A percentile compares a stretch with the other conserved stretches of the same genome.
Evolutionary conservation across 2,329 filamentous ascomycete species (phyloP).

Genomic region (Helotiales sp.): DNA sequence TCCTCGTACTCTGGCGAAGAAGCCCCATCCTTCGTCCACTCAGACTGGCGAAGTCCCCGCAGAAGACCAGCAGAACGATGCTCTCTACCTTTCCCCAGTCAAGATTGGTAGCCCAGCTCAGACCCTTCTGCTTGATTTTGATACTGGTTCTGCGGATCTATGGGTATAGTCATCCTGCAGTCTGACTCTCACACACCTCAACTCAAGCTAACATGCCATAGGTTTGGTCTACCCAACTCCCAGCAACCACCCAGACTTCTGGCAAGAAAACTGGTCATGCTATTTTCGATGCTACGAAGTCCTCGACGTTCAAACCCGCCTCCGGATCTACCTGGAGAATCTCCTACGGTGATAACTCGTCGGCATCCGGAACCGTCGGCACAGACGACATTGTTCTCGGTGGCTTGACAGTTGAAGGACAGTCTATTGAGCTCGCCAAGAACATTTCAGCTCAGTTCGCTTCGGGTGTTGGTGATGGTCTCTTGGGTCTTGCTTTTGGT

Average conservation of each 20-base stretch:
- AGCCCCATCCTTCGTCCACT: conserved; percentile 39
- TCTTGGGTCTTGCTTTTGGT: conserved; percentile 69
- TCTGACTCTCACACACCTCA: background rate
- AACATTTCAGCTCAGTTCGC: conserved; percentile 62
- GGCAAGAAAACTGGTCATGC: conserved; percentile 49
- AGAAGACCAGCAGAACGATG: conserved; percentile 71
- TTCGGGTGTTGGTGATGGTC: conserved; percentile 62
- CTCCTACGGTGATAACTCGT: conserved; percentile 70
- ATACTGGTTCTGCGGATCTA: conserved; percentile 72
- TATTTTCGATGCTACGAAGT: conserved; percentile 65
- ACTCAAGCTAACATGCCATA: conserved; percentile 34
- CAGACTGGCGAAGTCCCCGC: conserved; percentile 57
- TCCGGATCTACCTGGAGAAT: conserved; percentile 65
- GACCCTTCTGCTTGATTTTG: conserved; percentile 67
- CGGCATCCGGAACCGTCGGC: conserved; percentile 67
- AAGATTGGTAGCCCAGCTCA: conserved; percentile 69
- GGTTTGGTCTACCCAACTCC: conserved; percentile 60
- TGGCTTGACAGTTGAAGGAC: conserved; percentile 62
- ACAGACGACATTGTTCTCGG: conserved; percentile 67
- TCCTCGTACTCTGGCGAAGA: conserved; percentile 55
- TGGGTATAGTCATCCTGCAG: conserved; percentile 57
- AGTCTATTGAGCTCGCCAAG: conserved; percentile 68
- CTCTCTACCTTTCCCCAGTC: conserved; percentile 67
- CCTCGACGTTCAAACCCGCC: conserved; percentile 60
- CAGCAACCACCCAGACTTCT: conserved; percentile 43